Base-by-base conservation (phyloP, 768 basidiomycete genomes). In the Rhodosporidiobolus sp. region DNA sequence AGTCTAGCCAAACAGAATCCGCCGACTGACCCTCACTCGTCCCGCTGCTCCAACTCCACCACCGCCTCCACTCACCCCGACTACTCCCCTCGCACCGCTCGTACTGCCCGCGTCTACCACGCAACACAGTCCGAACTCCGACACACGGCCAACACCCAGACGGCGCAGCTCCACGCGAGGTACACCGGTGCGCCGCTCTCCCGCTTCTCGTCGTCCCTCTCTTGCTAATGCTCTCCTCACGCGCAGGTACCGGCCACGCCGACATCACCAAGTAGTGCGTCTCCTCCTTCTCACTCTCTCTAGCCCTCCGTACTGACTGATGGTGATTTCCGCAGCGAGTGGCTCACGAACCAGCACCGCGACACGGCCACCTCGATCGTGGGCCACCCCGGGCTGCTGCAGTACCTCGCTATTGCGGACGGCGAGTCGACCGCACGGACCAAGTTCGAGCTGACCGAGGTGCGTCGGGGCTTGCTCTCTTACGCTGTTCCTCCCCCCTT, bases 401-500 rank as follows among this genome's bases (percentile, higher is more conserved):
- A 91, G 4, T 99, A 90, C 80, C 84, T 97, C 57, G 88, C 94
- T 2, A 88, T 98, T 78, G 94, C 94, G 22, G 95, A 99, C 75
- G 92, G 93, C 4, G 94, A 97, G 81, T 85, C 91, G n/a, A 87
- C 89, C 65, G 96, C 91, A 16, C 84, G 96, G 54, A 84, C 88
- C 5, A 92, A 87, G 79, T 97, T 96, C 79, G 95, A 99, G 83
- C 89, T 96, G 89, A 88, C 91, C 1, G 94, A 98, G 89, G 95
- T 94, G 69, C 70, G 83, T 48, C 32, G 46, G 16, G 55, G 43
- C 17, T 16, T 1, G 4, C 26, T 38, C 22, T 4, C 35, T 48
- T 63, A 7, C 10, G 3, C 43, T 45, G 28, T 19, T 22, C 16
- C 19, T 24, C 22, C 16, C 12, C 6, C 10, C 57, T 16, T 4